Base-by-base conservation (phyloP, 306 rosid genomes). In the Astragalus glycyphyllos region DNA sequence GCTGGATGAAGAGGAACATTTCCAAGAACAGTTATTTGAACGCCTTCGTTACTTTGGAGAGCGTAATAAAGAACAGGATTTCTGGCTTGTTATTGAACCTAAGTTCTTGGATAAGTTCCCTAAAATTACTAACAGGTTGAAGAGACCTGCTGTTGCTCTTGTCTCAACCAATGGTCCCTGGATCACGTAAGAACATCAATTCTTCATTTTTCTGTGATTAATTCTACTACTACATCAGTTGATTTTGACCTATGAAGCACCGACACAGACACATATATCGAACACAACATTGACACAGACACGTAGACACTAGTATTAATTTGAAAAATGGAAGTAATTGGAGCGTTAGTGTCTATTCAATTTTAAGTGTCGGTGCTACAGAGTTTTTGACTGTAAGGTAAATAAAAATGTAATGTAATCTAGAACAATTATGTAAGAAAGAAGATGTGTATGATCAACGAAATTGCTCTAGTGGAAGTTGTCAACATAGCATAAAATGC, bases 1-100 rank as follows among this genome's bases (percentile, higher is more conserved):
- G 97, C 87, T 95, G 49, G 99, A 95, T 74, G 99, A 95, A 68
- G 97, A 95, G 84, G 97, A 95, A 84, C 99, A 95, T 84, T 94
- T 95, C 85, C 63, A 87, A 75, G 99, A 95, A 79, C 86, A 63
- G 1, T 42, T 95, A 51, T 91, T 72, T 26, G 97, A 95, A 84
- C 69, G 96, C 74, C 96, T 65, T 51, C 89, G 97, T 7, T 5
- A 45, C 73, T 91, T 56, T 62, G 83, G 64, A 20, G 97, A 91
- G 82, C 85, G 91, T 35, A 41, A 84, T 76, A 85, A 71, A 60
- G 96, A 91, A 79, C 92, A 83, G 68, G 96, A 95, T 63, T 95
- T 89, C 85, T 95, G 99, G 97, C 95, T 91, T 45, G 99, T 91
- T 81, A 59, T 95, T 42, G 99, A 95, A 79, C 99, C 99, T 15